phyloP scores from a whole-genome alignment of 2,329 filamentous ascomycete species.

The Fusarium torulosum region DNA sequence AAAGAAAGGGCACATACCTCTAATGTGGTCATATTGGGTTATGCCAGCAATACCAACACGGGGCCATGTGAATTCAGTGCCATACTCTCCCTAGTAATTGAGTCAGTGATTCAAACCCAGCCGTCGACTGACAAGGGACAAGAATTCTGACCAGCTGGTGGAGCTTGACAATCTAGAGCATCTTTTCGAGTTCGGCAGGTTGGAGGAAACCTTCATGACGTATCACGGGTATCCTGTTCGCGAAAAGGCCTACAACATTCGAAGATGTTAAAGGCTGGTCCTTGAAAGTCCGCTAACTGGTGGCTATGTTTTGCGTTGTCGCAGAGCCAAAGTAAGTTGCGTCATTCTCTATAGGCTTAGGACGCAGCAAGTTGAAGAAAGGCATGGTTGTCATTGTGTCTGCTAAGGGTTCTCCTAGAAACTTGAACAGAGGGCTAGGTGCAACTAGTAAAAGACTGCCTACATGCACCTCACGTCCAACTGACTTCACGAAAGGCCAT shows the following conservation, averaged over 20 bases:
- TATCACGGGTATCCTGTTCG: background rate
- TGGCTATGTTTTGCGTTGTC: background rate
- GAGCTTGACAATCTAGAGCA: background rate
- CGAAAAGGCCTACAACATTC: background rate
- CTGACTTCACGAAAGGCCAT: background rate
- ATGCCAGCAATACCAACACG: too few relatives aligned
- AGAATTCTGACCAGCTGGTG: background rate
- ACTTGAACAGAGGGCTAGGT: too few relatives aligned
- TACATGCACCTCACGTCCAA: background rate
- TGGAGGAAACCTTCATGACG: background rate
- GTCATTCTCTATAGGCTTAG: background rate
- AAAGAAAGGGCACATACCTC: too few relatives aligned
- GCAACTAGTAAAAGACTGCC: too few relatives aligned
- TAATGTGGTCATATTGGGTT: too few relatives aligned
- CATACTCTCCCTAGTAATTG: too few relatives aligned
- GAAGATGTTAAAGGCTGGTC: background rate
- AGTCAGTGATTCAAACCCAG: too few relatives aligned
- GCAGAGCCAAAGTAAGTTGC: background rate
- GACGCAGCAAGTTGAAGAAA: background rate
- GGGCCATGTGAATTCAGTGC: too few relatives aligned
- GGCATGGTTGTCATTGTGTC: background rate
- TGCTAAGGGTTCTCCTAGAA: background rate
- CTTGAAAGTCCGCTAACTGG: background rate
- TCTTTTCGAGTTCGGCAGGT: background rate
- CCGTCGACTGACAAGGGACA: rapidly evolving